Percentiles rank a stretch among this genome's conserved stretches.
phyloP scores from a whole-genome alignment of 2,329 filamentous ascomycete genomes.

The Diaporthe ampelina region DNA sequence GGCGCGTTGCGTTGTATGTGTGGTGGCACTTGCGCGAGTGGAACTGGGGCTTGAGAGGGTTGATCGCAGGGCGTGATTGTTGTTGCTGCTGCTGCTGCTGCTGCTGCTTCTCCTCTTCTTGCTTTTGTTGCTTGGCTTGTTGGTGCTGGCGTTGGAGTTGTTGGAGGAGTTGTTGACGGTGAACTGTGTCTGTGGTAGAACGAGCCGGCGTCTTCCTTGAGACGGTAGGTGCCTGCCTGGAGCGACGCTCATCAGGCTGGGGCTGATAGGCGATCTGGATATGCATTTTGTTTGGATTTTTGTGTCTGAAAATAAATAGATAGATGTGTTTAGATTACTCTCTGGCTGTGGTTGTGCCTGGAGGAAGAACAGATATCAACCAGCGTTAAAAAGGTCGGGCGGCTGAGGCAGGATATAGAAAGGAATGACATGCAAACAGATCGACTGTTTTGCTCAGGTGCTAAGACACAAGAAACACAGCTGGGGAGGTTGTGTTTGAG shows the following conservation, averaged over 20 bases:
- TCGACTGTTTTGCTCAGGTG: slow-evolving; percentile 27
- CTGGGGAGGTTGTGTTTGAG: not conserved
- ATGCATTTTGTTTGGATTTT: not conserved
- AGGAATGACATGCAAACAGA: slow-evolving; percentile 21
- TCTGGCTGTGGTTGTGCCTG: slow-evolving; percentile 2
- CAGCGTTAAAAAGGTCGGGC: not conserved
- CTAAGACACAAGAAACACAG: slow-evolving; percentile 1
- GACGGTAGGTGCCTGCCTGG: slow-evolving; percentile 17
- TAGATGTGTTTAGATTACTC: slow-evolving; percentile 11
- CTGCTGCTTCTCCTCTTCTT: not conserved
- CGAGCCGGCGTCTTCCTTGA: slow-evolving; percentile 26
- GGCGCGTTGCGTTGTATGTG: slow-evolving; percentile 48
- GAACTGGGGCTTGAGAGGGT: slow-evolving; percentile 46
- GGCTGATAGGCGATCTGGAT: slow-evolving; percentile 21
- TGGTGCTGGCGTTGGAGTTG: slow-evolving; percentile 3
- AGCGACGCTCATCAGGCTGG: slow-evolving; percentile 23
- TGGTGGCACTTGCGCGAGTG: slow-evolving; percentile 51
- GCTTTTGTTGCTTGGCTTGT: not conserved
- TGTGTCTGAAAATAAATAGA: not conserved
- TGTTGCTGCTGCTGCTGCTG: not conserved
- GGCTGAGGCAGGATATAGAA: not conserved
- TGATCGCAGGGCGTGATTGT: not conserved
- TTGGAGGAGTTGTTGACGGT: slow-evolving; percentile 11
- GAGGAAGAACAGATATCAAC: not conserved
- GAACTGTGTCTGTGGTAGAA: slow-evolving; percentile 13